A percentile compares a stretch with the other conserved stretches of the same genome.
Evolutionary conservation across 2,329 filamentous ascomycete genomes (phyloP).

Genomic region (Sarocladium kiliense): DNA sequence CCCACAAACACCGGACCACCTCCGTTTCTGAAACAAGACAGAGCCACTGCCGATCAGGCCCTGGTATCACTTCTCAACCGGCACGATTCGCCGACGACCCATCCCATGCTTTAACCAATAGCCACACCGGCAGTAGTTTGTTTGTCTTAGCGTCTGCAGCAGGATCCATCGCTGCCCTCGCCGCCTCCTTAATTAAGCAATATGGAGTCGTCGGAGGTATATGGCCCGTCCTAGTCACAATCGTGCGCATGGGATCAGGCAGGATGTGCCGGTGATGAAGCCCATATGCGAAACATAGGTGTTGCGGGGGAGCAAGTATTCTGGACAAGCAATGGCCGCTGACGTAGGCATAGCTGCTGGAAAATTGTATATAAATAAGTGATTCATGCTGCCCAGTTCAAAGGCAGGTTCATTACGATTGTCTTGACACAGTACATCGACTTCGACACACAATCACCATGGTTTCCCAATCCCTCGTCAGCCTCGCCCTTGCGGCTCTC

Average conservation of each 20-base stretch:
- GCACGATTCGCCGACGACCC: background rate
- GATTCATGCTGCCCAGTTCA: background rate
- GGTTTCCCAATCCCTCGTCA: background rate
- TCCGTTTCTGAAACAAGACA: background rate
- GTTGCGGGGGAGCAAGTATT: background rate
- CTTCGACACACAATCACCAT: background rate
- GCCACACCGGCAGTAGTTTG: background rate
- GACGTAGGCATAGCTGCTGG: background rate
- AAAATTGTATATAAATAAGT: background rate
- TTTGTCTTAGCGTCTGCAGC: background rate
- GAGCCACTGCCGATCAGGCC: constrained; percentile 1
- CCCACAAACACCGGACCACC: background rate
- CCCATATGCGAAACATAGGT: background rate
- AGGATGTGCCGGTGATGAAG: background rate
- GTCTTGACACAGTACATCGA: background rate
- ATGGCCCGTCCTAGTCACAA: background rate
- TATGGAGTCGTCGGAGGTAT: constrained; percentile 4
- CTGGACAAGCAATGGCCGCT: background rate
- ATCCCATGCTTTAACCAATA: background rate
- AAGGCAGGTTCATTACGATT: background rate
- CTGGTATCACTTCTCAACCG: too few relatives aligned
- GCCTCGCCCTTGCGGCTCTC: background rate
- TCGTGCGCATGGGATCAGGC: background rate
- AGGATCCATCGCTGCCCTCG: background rate
- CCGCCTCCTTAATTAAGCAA: constrained; percentile 1